Evolutionary conservation across 257 asterid genomes (phyloP), one percentile per base, ranked within the genome.

Genomic region (Gardenia jasminoides): DNA sequence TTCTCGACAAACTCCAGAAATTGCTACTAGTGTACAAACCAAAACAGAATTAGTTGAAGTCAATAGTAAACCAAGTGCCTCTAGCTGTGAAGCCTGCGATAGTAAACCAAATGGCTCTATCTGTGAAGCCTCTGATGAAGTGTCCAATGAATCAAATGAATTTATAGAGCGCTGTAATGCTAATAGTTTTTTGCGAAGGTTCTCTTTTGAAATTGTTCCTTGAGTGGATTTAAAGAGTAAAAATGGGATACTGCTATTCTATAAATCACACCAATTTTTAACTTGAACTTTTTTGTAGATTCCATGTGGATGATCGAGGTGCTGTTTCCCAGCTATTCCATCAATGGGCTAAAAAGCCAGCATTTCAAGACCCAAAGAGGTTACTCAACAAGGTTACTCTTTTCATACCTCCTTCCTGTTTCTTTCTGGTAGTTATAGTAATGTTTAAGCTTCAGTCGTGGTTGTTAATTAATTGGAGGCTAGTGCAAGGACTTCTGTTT

Each of bases 281-380:
- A 20, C 19, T 59, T 74, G n/a, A 48, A 59, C 61, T 26, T 70
- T 44, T 65, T 77, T 72, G 47, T 87, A 95, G 99, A 89, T 95
- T 95, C 83, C 80, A 70, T 72, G 77, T 87, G 54, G 98, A 95
- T 78, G 87, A 88, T 78, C 87, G 98, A 81, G 91, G 92, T 68
- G 89, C 88, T 30, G 90, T 95, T 76, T 95, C 99, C 65, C 99
- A 88, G 87, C 73, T 95, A 78, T 95, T 95, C 85, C 98, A 20
- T 54, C n/a, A 93, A 78, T 95, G 99, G 99, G 99, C 98, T 39
- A 95, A 91, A 84, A 95, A 89, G 76, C 90, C 99, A 56, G 99
- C 99, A 81, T 95, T 95, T 88, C 94, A 88, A 78, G 96, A 95
- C 72, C 96, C 97, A 67, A 92, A 90, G 89, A 91, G 99, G 87